Evolutionary conservation across 2,329 filamentous ascomycete genomes (phyloP).

Genomic region (Pseudogymnoascus sp.): DNA sequence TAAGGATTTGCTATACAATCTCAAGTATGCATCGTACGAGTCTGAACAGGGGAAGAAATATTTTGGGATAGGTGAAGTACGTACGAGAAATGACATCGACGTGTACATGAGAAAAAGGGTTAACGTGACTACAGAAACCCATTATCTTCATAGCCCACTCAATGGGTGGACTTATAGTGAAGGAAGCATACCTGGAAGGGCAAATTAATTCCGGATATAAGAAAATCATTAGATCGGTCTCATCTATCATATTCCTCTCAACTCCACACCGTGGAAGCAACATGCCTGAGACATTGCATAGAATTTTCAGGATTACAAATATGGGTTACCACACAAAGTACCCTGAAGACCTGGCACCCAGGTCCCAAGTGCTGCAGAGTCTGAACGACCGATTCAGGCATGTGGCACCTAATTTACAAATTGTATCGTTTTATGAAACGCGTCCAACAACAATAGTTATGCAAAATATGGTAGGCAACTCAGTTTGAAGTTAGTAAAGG

Average conservation of each 20-base stretch:
- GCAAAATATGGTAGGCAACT: not conserved
- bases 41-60: constrained; percentile 3
- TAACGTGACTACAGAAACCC: constrained; percentile 12
- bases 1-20: constrained; percentile 9
- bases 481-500: too few relatives aligned
- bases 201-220: not conserved
- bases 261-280: constrained; percentile 34
- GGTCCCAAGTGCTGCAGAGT: not conserved
- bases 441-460: not conserved
- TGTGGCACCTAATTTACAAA: not conserved
- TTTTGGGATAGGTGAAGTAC: constrained; percentile 12
- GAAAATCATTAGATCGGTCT: constrained; percentile 23
- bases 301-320: not conserved
- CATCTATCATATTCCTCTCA: constrained; percentile 31
- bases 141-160: constrained; percentile 38
- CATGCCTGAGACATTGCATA: constrained; percentile 21
- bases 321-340: not conserved
- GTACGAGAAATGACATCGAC: not conserved
- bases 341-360: not conserved
- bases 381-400: not conserved
- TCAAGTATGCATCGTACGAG: constrained; percentile 16
- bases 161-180: constrained; percentile 35
- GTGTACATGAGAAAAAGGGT: not conserved
- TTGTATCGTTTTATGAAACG: not conserved
- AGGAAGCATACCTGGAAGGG: constrained; percentile 10